Evolutionary conservation across 352 stramenopile species (phyloP), one percentile per base, ranked within the genome.

Genomic region (Pythium coloratum): DNA sequence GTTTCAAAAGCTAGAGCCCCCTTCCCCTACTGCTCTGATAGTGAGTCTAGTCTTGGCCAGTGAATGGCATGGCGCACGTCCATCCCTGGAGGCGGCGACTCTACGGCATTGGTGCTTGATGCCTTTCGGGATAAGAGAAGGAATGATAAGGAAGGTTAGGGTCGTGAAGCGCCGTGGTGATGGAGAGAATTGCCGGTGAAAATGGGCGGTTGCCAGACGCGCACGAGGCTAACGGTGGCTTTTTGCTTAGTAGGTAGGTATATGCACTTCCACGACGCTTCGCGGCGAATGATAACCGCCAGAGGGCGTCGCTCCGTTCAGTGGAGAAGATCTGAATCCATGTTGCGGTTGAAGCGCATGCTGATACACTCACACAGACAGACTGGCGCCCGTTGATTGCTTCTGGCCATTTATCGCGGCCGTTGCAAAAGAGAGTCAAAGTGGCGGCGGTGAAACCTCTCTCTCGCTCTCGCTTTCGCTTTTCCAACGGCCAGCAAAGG

Each of bases 21-120:
- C 38, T 46, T 46, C 38, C 38, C 38, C 38, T 46, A 46, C 38
- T 18, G 38, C 38, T 46, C 38, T 18, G 33, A 12, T 38, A 10
- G 10, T 38, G 33, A 24, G 20, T 24, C 20, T 24, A 24, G 20
- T 24, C 20, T 24, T 24, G 20, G 20, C 20, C 1, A 0, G 33
- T 46, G 38, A 18, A 18, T 46, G 38, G 12, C 20, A 14, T 42
- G 26, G 46, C 20, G n/a, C 44, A 6, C 46, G 64, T 61, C 64
- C 55, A 65, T 70, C 38, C 38, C 55, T 24, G 20, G 0, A 69
- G 32, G 49, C 54, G 7, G 63, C 50, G 64, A 61, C 55, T 64
- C 36, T 36, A 60, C 18, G 16, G 38, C 38, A 10, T 38, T 46
- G 20, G 20, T 24, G 20, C 20, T 24, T 46, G 55, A 20, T n/a